Percentiles rank a stretch among this genome's conserved stretches.
Conservation (phyloP, 192 early-diverging fungal genomes). For the Backusella circina region DNA sequence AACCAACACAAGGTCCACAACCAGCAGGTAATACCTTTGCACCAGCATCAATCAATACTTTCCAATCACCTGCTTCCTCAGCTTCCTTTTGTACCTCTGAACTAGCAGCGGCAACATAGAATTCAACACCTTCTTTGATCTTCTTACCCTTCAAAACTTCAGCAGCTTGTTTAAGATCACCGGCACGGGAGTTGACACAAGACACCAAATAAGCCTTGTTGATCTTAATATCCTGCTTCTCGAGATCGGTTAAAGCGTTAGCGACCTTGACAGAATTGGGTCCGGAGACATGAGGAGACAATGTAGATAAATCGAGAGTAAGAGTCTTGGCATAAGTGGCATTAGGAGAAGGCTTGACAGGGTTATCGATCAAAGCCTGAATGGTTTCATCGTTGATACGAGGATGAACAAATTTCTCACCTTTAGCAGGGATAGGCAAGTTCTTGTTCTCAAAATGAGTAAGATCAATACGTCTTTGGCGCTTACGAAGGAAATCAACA, state of each 20-base stretch:
- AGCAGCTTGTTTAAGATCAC: conserved; percentile 88
- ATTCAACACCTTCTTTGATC: conserved; percentile 78
- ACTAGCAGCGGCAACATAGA: conserved; percentile 95
- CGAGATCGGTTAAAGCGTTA: conserved; percentile 71
- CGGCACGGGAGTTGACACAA: conserved; percentile 91
- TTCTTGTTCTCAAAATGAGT: conserved; percentile 53
- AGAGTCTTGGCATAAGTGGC: conserved; percentile 84
- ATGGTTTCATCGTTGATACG: conserved; percentile 52
- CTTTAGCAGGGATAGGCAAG: conserved; percentile 35
- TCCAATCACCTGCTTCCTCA: conserved; percentile 84
- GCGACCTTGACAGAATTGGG: conserved; percentile 97
- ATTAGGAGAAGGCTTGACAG: conserved; percentile 47
- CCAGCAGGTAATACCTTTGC: conserved; percentile 89
- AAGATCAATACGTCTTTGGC: conserved; percentile 51
- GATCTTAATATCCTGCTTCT: conserved; percentile 71
- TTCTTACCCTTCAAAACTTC: conserved; percentile 69
- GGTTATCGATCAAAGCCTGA: conserved; percentile 35
- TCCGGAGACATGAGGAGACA: conserved; percentile 88
- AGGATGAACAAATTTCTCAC: conserved; percentile 49
- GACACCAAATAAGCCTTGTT: conserved; percentile 97
- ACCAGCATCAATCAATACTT: conserved; percentile 80
- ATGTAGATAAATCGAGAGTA: conserved; percentile 81
- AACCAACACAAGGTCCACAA: conserved; percentile 95
- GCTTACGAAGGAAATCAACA: conserved; percentile 65
- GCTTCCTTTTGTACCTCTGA: conserved; percentile 89